Conservation (phyloP, 129 eudicot species). For the Gnaphalium uliginosum region DNA sequence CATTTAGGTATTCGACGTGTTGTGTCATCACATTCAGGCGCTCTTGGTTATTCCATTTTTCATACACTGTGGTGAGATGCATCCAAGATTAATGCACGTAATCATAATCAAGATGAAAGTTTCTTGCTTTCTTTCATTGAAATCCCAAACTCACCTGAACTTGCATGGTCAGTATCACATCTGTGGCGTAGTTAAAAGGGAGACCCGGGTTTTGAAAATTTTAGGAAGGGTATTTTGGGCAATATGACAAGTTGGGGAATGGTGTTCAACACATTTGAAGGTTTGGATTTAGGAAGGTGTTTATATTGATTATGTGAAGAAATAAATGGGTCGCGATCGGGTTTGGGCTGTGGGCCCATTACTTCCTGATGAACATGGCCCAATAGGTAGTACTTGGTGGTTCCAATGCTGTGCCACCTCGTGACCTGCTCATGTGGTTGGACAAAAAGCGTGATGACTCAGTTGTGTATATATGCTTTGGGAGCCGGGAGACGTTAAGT, state of each 20-base stretch:
- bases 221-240: conserved; percentile 24
- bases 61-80: conserved; percentile 25
- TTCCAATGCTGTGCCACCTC: conserved; percentile 16
- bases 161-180: conserved; percentile 27
- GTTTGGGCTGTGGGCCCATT: conserved; percentile 57
- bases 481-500: conserved; percentile 9
- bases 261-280: conserved; percentile 39
- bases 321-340: conserved; percentile 34
- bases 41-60: conserved; percentile 16
- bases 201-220: conserved; percentile 28
- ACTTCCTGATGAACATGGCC: conserved; percentile 16
- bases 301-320: conserved; percentile 34
- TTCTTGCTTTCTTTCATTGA: conserved; percentile 25
- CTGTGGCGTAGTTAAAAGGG: conserved; percentile 19
- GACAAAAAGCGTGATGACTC: conserved; percentile 13
- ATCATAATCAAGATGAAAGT: background rate
- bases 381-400: conserved; percentile 31
- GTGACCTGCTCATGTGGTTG: conserved; percentile 38
- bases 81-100: background rate
- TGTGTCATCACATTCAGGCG: conserved; percentile 41
- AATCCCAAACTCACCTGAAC: conserved; percentile 33
- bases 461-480: conserved; percentile 19
- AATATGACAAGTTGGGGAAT: conserved; percentile 41
- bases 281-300: conserved; percentile 36
- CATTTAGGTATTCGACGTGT: conserved; percentile 33